Base-by-base conservation (phyloP, 2,329 filamentous ascomycete species). In the Cladophialophora psammophila region DNA sequence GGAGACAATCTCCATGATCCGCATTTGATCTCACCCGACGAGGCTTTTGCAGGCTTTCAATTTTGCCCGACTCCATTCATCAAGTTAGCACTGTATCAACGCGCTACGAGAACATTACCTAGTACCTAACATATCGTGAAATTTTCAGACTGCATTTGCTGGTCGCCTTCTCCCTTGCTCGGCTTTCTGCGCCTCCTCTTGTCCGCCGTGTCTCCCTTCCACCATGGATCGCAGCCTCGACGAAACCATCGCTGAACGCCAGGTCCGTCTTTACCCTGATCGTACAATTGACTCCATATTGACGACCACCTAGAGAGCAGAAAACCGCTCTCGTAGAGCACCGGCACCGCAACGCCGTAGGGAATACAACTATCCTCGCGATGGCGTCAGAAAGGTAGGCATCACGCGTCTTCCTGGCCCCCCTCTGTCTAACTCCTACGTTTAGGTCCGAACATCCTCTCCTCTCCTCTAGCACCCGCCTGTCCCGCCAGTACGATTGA, bases 301-400 rank as follows among this genome's bases (percentile, higher is more conserved):
- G 20, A 64, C 57, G 59, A 15, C 15, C 18, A 9, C 9, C 5
- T 5, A 69, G 67, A 58, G 60, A 55, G 38, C 48, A n/a, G 45
- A 60, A 32, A 50, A 45, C 40, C 76, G 78, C 65, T 74, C 79
- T 71, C 77, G 78, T 71, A 78, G 78, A 71, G 59, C 34, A 8
- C 75, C 76, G 70, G 67, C 65, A 40, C 68, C 71, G 55, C 65
- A 67, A 58, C 75, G 74, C 71, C 80, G 82, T 73, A 79, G 82
- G 71, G 78, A 80, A 66, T 77, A 80, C 76, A 83, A 84, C 55
- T 90, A 86, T 74, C 90, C 91, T 76, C 90, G 91, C 81, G 92
- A 95, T 82, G 92, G 92, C 81, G 87, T 94, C 78, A 94, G 90
- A 93, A 96, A 96, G 93, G 93, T 94, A 79, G 54, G 76, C 48